phyloP scores from a whole-genome alignment of 2,329 filamentous ascomycete genomes.

The Aphanoascus verrucosus region DNA sequence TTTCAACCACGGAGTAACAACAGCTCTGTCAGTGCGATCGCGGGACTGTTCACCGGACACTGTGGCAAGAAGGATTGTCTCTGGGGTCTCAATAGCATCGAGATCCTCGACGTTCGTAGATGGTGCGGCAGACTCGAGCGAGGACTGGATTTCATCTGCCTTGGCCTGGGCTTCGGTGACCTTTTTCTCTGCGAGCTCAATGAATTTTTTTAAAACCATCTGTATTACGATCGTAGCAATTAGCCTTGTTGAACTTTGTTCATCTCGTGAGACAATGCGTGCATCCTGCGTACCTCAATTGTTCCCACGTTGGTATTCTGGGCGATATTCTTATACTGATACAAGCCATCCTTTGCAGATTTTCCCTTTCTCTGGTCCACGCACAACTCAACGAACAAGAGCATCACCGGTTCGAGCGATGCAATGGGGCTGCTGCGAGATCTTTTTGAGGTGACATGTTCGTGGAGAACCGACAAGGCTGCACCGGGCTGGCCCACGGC shows the following conservation, averaged over 20 bases:
- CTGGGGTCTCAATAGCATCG: constrained; percentile 92
- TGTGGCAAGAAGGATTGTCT: constrained; percentile 94
- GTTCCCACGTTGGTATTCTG: constrained; percentile 98
- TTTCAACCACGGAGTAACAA: constrained; percentile 98
- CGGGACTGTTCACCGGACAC: constrained; percentile 96
- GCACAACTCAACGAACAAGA: constrained; percentile 90
- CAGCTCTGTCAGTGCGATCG: constrained; percentile 93
- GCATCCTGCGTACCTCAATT: constrained; percentile 59
- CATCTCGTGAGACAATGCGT: neutral
- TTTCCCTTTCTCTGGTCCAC: constrained; percentile 98
- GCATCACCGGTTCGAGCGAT: constrained; percentile 94
- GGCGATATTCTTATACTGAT: constrained; percentile 99
- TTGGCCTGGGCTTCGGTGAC: constrained; percentile 92
- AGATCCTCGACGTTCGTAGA: constrained; percentile 80
- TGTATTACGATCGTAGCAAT: constrained; percentile 27
- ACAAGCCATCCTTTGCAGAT: constrained; percentile 93
- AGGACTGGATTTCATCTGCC: constrained; percentile 87
- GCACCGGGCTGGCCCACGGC: constrained; percentile 88
- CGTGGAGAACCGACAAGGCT: constrained; percentile 88
- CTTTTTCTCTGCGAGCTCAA: constrained; percentile 91
- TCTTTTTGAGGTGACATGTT: constrained; percentile 97
- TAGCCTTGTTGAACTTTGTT: neutral
- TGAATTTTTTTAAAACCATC: constrained; percentile 94
- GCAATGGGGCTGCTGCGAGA: constrained; percentile 95
- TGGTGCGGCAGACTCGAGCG: constrained; percentile 62